phyloP scores from a whole-genome alignment of 2,329 filamentous ascomycete species.

The Esteya vermicola region DNA sequence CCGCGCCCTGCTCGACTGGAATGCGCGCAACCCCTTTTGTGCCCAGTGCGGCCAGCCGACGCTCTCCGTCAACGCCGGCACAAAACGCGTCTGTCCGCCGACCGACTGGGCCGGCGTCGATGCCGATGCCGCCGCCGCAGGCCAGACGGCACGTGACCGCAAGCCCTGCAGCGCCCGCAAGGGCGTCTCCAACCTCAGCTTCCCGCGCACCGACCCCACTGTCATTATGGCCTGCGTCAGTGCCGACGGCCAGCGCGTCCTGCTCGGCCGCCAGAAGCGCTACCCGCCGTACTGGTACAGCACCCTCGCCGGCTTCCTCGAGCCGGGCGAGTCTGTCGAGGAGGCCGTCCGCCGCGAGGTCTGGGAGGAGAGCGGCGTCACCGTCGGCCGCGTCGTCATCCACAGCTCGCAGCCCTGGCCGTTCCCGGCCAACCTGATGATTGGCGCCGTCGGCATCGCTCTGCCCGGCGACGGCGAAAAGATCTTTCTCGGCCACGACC shows the following conservation, averaged over 20 bases:
- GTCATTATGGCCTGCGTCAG: constrained; percentile 92
- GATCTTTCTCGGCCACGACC: constrained; percentile 75
- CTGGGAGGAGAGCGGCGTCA: constrained; percentile 73
- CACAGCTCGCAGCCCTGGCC: constrained; percentile 83
- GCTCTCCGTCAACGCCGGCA: constrained; percentile 63
- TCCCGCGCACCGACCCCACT: constrained; percentile 84
- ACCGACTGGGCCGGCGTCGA: constrained; percentile 43
- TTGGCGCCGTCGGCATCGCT: constrained; percentile 77
- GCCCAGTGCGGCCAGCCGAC: constrained; percentile 76
- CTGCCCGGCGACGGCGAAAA: constrained; percentile 59
- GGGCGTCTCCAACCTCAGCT: constrained; percentile 79
- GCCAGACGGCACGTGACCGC: no score
- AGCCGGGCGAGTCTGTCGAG: constrained; percentile 74
- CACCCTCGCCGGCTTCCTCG: constrained; percentile 75
- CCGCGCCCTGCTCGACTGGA: constrained; percentile 85
- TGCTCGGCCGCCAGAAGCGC: constrained; percentile 73
- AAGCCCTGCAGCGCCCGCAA: constrained; percentile 66
- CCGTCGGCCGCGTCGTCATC: constrained; percentile 62
- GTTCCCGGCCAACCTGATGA: constrained; percentile 74
- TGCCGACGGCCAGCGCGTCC: constrained; percentile 57
- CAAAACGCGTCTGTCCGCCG: constrained; percentile 66
- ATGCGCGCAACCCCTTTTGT: constrained; percentile 82
- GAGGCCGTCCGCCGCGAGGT: constrained; percentile 73
- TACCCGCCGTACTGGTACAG: constrained; percentile 81
- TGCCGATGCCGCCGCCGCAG: constrained; percentile 26